phyloP scores from a whole-genome alignment of 495 filamentous ascomycete species.

The Barbatosphaeria neglecta region DNA sequence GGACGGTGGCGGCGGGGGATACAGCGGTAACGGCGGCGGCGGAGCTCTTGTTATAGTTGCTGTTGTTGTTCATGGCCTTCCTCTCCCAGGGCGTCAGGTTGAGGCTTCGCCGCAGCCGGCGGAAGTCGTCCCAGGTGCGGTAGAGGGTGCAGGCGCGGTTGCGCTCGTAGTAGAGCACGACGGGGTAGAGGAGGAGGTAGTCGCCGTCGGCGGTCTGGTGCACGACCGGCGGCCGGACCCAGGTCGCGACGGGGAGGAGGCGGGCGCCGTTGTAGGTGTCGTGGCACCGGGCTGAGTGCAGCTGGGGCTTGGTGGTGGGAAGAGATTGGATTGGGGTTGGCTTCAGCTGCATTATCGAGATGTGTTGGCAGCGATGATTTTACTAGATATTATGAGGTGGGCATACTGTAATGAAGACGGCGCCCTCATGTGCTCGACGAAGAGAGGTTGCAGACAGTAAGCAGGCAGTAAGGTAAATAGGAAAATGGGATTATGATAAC shows the following conservation, averaged over 20 bases:
- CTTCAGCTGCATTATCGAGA: constrained; percentile 8
- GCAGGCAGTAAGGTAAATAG: too few species aligned
- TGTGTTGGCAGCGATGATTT: too few species aligned
- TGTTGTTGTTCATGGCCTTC: too few species aligned
- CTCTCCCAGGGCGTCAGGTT: not conserved
- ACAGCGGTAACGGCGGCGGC: too few species aligned
- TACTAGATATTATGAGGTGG: not conserved
- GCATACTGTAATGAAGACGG: not conserved
- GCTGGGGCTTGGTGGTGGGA: constrained; percentile 12
- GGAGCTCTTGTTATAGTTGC: too few species aligned
- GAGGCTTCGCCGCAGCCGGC: not conserved
- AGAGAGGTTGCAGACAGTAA: too few species aligned
- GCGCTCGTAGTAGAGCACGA: constrained; percentile 14
- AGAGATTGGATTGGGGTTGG: not conserved
- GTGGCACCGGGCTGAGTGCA: constrained; percentile 18
- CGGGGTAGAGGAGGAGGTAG: constrained; percentile 5
- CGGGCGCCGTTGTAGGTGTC: constrained; percentile 16
- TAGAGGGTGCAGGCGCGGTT: constrained; percentile 22
- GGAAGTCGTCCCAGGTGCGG: constrained; percentile 15
- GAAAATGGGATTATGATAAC: too few species aligned
- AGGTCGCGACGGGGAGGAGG: constrained; percentile 7
- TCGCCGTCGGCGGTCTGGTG: not conserved
- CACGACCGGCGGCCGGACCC: constrained; percentile 2
- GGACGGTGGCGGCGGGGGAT: too few species aligned
- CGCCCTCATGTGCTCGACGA: too few species aligned